Conservation (phyloP, 106 monocot species). For the Apostasia ramifera region DNA sequence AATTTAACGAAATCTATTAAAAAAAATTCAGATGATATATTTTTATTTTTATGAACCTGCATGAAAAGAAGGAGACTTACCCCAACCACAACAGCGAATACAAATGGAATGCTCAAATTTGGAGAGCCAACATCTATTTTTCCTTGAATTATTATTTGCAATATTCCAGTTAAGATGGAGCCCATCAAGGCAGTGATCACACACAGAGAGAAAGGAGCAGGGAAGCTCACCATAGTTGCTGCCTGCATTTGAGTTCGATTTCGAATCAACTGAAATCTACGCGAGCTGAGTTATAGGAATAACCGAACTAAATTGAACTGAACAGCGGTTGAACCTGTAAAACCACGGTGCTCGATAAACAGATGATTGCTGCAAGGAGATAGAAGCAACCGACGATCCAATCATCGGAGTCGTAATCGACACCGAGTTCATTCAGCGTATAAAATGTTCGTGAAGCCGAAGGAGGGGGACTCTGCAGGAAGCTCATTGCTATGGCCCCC, state of each 20-base stretch:
- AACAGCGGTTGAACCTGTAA: slow-evolving; percentile 33
- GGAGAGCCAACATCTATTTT: slow-evolving; percentile 29
- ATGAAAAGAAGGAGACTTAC: slow-evolving; percentile 12
- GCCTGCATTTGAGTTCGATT: slow-evolving; percentile 28
- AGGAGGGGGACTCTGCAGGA: slow-evolving; percentile 36
- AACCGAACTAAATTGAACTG: neutral
- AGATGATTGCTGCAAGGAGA: slow-evolving; percentile 26
- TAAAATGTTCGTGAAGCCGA: neutral
- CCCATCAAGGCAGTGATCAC: slow-evolving; percentile 29
- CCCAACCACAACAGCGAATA: slow-evolving; percentile 22
- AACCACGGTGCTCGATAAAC: slow-evolving; percentile 37
- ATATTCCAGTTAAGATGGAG: slow-evolving; percentile 29
- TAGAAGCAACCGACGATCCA: slow-evolving; percentile 61
- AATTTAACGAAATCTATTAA: too few relatives aligned
- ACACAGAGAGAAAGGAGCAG: slow-evolving; percentile 55
- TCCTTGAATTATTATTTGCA: slow-evolving; percentile 34
- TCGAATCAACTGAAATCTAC: neutral
- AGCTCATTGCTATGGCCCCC: slow-evolving; percentile 58
- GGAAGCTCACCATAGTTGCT: slow-evolving; percentile 37
- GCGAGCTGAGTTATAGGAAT: neutral
- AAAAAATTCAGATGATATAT: too few relatives aligned
- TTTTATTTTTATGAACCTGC: too few relatives aligned
- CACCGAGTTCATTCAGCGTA: neutral
- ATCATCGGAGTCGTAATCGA: slow-evolving; percentile 9
- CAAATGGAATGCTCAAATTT: slow-evolving; percentile 5